Conservation (phyloP, 495 filamentous ascomycete genomes). For the Ramalina intermedia region DNA sequence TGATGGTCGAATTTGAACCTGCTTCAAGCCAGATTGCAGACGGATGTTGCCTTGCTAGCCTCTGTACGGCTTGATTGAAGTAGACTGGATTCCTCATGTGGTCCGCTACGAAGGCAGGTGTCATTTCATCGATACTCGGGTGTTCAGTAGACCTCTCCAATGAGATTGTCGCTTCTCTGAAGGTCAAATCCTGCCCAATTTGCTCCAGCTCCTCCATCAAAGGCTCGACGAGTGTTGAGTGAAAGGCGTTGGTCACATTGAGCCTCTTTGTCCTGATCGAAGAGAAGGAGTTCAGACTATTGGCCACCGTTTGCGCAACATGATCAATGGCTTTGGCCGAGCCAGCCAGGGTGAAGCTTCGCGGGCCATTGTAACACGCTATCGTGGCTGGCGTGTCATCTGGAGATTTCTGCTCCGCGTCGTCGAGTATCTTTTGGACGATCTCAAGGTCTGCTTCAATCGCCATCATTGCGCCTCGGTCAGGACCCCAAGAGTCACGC, state of each 20-base stretch:
- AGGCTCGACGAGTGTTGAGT: conserved; percentile 30
- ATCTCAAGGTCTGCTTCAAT: conserved; percentile 22
- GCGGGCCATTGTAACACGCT: conserved; percentile 33
- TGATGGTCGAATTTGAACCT: conserved; percentile 22
- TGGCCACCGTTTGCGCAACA: conserved; percentile 13
- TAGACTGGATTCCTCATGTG: conserved; percentile 28
- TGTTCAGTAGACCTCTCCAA: conserved; percentile 15
- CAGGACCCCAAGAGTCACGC: conserved; percentile 21
- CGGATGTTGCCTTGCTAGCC: conserved; percentile 12
- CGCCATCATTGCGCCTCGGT: conserved; percentile 32
- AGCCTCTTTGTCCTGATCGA: conserved; percentile 22
- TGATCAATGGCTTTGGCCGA: conserved; percentile 17
- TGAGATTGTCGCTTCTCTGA: conserved; percentile 14
- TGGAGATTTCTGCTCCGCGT: not conserved
- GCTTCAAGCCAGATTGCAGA: conserved; percentile 25
- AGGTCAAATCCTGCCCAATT: conserved; percentile 16
- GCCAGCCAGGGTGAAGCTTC: conserved; percentile 19
- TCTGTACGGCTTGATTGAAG: conserved; percentile 24
- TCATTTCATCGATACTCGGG: conserved; percentile 5
- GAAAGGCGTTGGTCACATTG: conserved; percentile 33
- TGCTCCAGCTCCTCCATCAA: conserved; percentile 18
- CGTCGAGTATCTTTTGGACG: conserved; percentile 8
- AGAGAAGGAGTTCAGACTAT: not conserved
- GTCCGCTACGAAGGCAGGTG: conserved; percentile 13
- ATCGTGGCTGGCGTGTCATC: conserved; percentile 14